Conservation (phyloP, 1,284 basidiomycete species). For the Trichosporon asahii region DNA sequence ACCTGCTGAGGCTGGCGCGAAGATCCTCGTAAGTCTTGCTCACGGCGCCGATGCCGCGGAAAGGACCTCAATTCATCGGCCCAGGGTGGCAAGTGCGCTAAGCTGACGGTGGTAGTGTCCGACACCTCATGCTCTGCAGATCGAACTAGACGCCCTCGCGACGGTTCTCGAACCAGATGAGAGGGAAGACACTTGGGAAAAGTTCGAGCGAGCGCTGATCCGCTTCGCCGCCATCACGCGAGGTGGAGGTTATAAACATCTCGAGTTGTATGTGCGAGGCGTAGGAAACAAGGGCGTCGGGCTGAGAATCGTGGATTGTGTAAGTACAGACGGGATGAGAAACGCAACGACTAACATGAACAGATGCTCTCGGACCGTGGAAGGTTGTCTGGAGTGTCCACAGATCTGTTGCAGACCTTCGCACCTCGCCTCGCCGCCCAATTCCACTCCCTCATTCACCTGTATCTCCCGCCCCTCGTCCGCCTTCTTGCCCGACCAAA, state of each 20-base stretch:
- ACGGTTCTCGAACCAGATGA: constrained; percentile 45
- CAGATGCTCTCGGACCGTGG: constrained; percentile 56
- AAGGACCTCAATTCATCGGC: background rate
- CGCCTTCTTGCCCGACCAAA: constrained; percentile 54
- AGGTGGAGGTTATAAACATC: constrained; percentile 51
- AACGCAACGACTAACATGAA: background rate
- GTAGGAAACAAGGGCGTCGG: constrained; percentile 49
- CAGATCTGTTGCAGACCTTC: constrained; percentile 54
- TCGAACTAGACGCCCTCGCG: constrained; percentile 43
- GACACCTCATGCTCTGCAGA: constrained; percentile 42
- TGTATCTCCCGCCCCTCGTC: constrained; percentile 54
- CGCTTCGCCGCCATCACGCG: constrained; percentile 48
- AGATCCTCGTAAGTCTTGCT: constrained; percentile 39
- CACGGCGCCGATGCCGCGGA: background rate
- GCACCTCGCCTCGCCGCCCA: constrained; percentile 51
- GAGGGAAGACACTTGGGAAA: constrained; percentile 53
- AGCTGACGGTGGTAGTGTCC: constrained; percentile 39
- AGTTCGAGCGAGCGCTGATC: constrained; percentile 47
- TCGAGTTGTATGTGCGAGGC: constrained; percentile 42
- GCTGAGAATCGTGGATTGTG: constrained; percentile 46
- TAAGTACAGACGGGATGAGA: constrained; percentile 29
- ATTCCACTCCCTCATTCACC: constrained; percentile 51
- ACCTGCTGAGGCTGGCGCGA: constrained; percentile 37
- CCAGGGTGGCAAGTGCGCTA: constrained; percentile 1
- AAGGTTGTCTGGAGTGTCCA: constrained; percentile 53